Evolutionary conservation across 2,329 filamentous ascomycete genomes (phyloP).

Genomic region (Mycosphaerella sp.): DNA sequence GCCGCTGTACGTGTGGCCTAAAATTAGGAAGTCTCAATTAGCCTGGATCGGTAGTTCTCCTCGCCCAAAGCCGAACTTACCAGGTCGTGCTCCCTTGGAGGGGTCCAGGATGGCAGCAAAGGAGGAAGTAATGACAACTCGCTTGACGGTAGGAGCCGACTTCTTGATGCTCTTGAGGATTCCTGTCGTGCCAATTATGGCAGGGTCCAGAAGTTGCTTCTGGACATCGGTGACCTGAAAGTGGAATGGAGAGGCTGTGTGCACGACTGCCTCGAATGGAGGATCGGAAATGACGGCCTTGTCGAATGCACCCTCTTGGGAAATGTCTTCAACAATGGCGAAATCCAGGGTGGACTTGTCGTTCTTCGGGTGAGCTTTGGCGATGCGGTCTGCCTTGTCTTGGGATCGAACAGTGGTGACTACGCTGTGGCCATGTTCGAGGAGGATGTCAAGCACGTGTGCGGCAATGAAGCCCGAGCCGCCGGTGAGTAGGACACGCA

Average conservation of each 20-base stretch:
- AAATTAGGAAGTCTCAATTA: no score
- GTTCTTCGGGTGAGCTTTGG: conserved; percentile 46
- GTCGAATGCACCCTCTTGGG: conserved; percentile 60
- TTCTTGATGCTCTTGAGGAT: conserved; percentile 57
- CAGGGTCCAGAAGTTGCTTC: conserved; percentile 55
- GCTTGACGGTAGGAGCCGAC: conserved; percentile 58
- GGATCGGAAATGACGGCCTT: conserved; percentile 54
- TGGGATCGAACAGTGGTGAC: conserved; percentile 58
- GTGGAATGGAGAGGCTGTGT: conserved; percentile 70
- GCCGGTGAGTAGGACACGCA: conserved; percentile 37
- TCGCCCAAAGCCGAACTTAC: no score
- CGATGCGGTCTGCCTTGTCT: conserved; percentile 56
- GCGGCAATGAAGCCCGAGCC: conserved; percentile 61
- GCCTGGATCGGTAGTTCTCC: no score
- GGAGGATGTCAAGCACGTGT: conserved; percentile 55
- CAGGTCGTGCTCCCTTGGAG: conserved; percentile 44
- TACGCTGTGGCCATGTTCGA: conserved; percentile 52
- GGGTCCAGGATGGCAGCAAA: conserved; percentile 58
- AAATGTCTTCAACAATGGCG: conserved; percentile 66
- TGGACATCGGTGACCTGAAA: conserved; percentile 66
- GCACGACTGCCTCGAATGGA: conserved; percentile 66
- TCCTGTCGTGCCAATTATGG: conserved; percentile 57
- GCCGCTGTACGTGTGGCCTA: conserved; percentile 46
- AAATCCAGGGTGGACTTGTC: conserved; percentile 55
- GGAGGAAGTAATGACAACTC: conserved; percentile 65